phyloP scores from a whole-genome alignment of 2,329 filamentous ascomycete species.

The Alternaria panax region DNA sequence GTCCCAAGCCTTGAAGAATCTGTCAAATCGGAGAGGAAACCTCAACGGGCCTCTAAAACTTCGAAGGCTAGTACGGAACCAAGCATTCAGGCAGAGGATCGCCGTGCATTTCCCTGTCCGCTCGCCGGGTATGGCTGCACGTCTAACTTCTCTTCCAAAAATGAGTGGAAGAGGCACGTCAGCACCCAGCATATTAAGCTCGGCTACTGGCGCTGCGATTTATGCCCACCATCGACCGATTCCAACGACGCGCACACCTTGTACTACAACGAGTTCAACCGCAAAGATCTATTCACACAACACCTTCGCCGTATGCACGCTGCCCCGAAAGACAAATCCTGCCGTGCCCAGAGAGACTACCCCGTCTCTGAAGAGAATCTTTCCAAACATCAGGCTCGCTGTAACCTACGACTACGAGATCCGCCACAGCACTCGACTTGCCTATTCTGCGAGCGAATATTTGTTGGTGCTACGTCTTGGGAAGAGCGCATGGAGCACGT shows the following conservation, averaged over 20 bases:
- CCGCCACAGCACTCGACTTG: conserved; percentile 69
- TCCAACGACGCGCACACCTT: conserved; percentile 34
- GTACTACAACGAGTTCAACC: conserved; percentile 75
- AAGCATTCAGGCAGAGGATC: conserved; percentile 21
- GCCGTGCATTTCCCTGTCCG: conserved; percentile 74
- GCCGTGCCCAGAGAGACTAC: conserved; percentile 55
- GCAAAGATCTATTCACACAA: conserved; percentile 90
- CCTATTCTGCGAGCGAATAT: conserved; percentile 69
- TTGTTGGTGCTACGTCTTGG: conserved; percentile 73
- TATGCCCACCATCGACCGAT: conserved; percentile 58
- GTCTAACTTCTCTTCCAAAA: conserved; percentile 79
- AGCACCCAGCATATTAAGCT: conserved; percentile 79
- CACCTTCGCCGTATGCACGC: conserved; percentile 88
- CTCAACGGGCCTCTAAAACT: conserved; percentile 21
- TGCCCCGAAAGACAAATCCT: conserved; percentile 48
- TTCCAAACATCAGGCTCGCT: conserved; percentile 63
- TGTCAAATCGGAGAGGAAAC: conserved; percentile 28
- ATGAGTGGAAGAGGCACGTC: conserved; percentile 95
- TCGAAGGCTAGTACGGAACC: conserved; percentile 16
- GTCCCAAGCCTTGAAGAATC: conserved; percentile 14
- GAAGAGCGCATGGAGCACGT: conserved; percentile 88
- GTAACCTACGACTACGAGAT: conserved; percentile 66
- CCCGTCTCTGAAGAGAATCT: conserved; percentile 61
- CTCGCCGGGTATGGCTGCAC: conserved; percentile 79
- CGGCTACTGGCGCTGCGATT: conserved; percentile 77